phyloP scores from a whole-genome alignment of 164 flowering plant species.

The grape (Vitis vinifera) region ASM3070453v1 NC_081821.1:10008501-10009000 shows the following conservation, averaged over 20 bases:
- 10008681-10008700: constrained; percentile 38
- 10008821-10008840: constrained; percentile 59
- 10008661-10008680: constrained; percentile 52
- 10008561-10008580: constrained; percentile 68
- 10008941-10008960: background rate
- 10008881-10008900: background rate
- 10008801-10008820: background rate
- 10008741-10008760: background rate
- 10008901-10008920: background rate
- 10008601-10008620: constrained; percentile 36
- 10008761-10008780: background rate
- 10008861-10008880: constrained; percentile 71
- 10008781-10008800: background rate
- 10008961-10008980: background rate
- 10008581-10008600: constrained; percentile 84
- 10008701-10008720: constrained; percentile 43
- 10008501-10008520: constrained; percentile 18
- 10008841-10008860: constrained; percentile 45
- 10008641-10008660: constrained; percentile 51
- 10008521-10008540: constrained; percentile 80
- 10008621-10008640: constrained; percentile 43
- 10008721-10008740: background rate
- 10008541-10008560: constrained; percentile 93
- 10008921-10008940: background rate
- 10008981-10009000: constrained; percentile 12